phyloP scores from a whole-genome alignment of 202 grass and related monocot species.

The Brachypodium distachyon region DNA sequence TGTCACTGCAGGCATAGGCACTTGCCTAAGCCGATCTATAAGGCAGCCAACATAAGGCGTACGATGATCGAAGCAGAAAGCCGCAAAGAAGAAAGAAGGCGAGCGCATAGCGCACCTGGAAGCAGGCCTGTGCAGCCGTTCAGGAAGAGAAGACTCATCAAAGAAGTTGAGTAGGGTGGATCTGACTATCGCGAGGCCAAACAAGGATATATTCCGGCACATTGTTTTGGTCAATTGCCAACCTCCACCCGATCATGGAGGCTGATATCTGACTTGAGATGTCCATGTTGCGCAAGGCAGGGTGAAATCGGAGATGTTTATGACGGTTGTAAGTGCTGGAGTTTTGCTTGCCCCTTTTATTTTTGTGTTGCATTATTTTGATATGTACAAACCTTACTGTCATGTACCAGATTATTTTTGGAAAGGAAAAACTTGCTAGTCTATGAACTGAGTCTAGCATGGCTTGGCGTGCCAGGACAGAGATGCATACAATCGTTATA shows the following conservation, averaged over 20 bases:
- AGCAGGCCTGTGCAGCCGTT: constrained; percentile 64
- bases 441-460: no score
- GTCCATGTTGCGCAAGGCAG: not conserved
- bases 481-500: no score
- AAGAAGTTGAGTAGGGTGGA: constrained; percentile 55
- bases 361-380: not conserved
- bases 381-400: no score
- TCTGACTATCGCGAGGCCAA: not conserved
- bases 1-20: constrained; percentile 60
- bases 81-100: constrained; percentile 54
- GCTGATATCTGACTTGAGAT: not conserved
- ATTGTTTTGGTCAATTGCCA: not conserved
- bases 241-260: not conserved
- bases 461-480: no score
- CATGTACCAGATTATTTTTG: no score
- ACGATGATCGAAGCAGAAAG: constrained; percentile 72
- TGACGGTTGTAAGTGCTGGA: not conserved
- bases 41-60: constrained; percentile 57
- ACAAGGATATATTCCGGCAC: not conserved
- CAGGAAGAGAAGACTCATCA: constrained; percentile 90
- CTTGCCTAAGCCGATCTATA: constrained; percentile 88
- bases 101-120: constrained; percentile 69
- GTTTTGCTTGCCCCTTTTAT: not conserved
- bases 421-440: no score
- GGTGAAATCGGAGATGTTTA: not conserved